A percentile compares a stretch with the other conserved stretches of the same genome.
phyloP scores from a whole-genome alignment of 495 filamentous ascomycete species.

The Darksidea phi region DNA sequence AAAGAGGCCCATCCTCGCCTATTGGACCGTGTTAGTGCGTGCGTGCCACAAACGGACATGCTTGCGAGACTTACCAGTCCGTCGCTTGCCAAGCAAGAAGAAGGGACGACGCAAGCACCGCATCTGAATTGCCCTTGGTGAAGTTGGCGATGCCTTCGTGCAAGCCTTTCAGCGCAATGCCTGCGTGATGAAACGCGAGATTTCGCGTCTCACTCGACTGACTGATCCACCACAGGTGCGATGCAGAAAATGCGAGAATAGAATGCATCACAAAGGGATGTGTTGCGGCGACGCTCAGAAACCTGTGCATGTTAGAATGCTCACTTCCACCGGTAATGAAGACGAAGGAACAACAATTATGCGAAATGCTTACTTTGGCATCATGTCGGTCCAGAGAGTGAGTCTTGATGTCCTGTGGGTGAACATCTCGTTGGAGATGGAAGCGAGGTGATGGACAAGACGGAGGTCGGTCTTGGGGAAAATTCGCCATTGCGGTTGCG shows the following conservation, averaged over 20 bases:
- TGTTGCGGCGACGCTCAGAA: slow-evolving; percentile 76
- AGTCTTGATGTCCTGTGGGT: slow-evolving; percentile 72
- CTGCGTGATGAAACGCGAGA: slow-evolving; percentile 82
- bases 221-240: slow-evolving; percentile 84
- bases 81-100: slow-evolving; percentile 94
- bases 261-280: slow-evolving; percentile 91
- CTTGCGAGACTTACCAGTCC: slow-evolving; percentile 74
- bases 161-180: slow-evolving; percentile 78
- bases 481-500: slow-evolving; percentile 60
- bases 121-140: slow-evolving; percentile 83
- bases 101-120: slow-evolving; percentile 87
- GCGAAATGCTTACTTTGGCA: slow-evolving; percentile 72
- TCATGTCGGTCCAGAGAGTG: slow-evolving; percentile 87
- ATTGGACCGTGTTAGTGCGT: slow-evolving; percentile 44
- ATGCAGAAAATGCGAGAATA: slow-evolving; percentile 84
- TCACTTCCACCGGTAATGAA: slow-evolving; percentile 11
- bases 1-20: slow-evolving; percentile 90
- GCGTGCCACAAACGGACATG: slow-evolving; percentile 4
- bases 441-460: slow-evolving; percentile 86
- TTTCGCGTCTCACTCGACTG: slow-evolving; percentile 77
- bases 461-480: slow-evolving; percentile 76
- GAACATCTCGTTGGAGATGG: slow-evolving; percentile 78
- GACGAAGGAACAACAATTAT: slow-evolving; percentile 39
- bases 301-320: slow-evolving; percentile 54
- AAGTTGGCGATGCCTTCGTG: slow-evolving; percentile 84